phyloP scores from a whole-genome alignment of 148 eudicot genomes.

The Camellia sinensis region DNA sequence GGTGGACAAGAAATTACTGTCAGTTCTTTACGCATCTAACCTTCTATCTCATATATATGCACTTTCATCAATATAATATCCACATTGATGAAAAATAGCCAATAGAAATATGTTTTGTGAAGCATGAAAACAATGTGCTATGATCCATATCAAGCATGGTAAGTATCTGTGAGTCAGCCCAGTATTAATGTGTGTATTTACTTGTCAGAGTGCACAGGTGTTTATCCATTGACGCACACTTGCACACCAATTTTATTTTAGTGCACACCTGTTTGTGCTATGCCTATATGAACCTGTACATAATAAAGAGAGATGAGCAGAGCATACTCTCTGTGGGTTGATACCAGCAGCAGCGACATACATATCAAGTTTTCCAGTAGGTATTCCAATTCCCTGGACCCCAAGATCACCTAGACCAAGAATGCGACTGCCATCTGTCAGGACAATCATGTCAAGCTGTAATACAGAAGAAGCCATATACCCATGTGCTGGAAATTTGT shows the following conservation, averaged over 20 bases:
- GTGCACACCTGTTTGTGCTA: neutral
- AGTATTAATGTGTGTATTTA: neutral
- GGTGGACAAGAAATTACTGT: neutral
- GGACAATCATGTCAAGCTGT: slow-evolving; percentile 98
- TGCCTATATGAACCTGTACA: neutral
- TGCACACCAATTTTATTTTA: neutral
- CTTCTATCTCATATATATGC: neutral
- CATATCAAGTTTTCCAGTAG: slow-evolving; percentile 94
- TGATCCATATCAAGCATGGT: neutral
- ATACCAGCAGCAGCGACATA: no score
- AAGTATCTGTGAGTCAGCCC: neutral
- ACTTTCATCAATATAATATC: neutral
- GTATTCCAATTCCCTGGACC: slow-evolving; percentile 98
- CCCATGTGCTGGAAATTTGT: no score
- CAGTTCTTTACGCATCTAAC: slow-evolving; percentile 1
- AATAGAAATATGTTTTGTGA: neutral
- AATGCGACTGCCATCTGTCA: slow-evolving; percentile 99
- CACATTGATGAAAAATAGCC: neutral
- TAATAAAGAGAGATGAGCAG: neutral
- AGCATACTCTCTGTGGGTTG: slow-evolving; percentile 83
- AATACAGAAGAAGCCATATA: slow-evolving; percentile 20
- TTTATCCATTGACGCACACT: neutral
- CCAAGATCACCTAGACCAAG: slow-evolving; percentile 99
- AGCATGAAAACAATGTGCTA: neutral
- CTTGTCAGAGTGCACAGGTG: neutral